Evolutionary conservation across 2,329 filamentous ascomycete genomes (phyloP).

Genomic region (Albophoma yamanashiensis): DNA sequence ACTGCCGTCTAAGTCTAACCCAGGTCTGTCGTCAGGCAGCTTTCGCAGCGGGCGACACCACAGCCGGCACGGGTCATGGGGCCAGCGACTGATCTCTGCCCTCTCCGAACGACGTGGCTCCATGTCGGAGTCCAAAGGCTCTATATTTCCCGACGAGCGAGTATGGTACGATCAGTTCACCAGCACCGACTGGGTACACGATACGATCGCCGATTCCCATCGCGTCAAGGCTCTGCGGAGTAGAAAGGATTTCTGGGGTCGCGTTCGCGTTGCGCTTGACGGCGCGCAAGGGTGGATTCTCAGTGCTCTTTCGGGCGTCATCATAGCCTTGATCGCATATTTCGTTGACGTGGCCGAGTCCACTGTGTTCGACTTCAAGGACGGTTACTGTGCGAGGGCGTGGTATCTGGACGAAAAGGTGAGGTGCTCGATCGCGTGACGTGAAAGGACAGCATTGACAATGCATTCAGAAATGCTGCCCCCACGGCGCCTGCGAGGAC

Average conservation of each 20-base stretch:
- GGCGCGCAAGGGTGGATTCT: constrained; percentile 90
- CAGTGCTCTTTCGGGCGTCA: constrained; percentile 77
- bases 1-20: neutral
- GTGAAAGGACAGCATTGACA: neutral
- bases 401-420: constrained; percentile 70
- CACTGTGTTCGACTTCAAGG: constrained; percentile 80
- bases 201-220: constrained; percentile 89
- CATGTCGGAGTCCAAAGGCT: constrained; percentile 53
- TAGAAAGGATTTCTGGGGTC: constrained; percentile 77
- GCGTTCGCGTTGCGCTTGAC: constrained; percentile 66
- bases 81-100: constrained; percentile 50
- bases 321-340: constrained; percentile 81
- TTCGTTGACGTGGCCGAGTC: constrained; percentile 80
- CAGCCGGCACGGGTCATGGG: constrained; percentile 47
- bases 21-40: constrained; percentile 19
- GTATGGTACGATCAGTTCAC: constrained; percentile 99
- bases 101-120: constrained; percentile 47
- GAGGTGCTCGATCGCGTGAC: neutral
- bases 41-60: constrained; percentile 35
- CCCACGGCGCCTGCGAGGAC: constrained; percentile 40
- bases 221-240: constrained; percentile 74
- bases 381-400: constrained; percentile 64
- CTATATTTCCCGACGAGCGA: constrained; percentile 67
- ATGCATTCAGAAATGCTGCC: constrained; percentile 39
- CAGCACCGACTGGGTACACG: constrained; percentile 96